Conservation (phyloP, 2,329 filamentous ascomycete genomes). For the Fusarium nygamai region DNA sequence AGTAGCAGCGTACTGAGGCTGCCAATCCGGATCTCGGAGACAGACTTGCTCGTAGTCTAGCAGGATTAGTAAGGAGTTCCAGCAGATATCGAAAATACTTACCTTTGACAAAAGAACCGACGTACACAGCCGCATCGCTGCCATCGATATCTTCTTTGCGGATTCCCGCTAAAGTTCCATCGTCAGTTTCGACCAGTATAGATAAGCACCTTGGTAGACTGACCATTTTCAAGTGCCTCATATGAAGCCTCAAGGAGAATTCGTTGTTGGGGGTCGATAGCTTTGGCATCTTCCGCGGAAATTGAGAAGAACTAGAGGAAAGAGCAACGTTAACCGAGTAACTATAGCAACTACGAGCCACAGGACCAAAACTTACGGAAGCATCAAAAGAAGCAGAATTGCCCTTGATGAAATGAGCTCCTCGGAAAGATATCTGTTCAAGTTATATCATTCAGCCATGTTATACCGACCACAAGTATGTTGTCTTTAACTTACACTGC, state of each 20-base stretch:
- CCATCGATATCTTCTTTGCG: constrained; percentile 55
- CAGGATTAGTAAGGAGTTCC: not conserved
- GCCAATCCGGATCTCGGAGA: constrained; percentile 60
- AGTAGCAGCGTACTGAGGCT: constrained; percentile 62
- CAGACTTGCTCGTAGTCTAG: constrained; percentile 62
- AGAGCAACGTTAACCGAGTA: not conserved
- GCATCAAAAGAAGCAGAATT: constrained; percentile 61
- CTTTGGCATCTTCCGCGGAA: constrained; percentile 59
- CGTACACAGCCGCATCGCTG: constrained; percentile 58
- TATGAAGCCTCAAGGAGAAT: constrained; percentile 61
- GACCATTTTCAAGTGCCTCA: constrained; percentile 62
- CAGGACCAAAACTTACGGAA: constrained; percentile 50
- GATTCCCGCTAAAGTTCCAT: constrained; percentile 52
- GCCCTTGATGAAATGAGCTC: constrained; percentile 61
- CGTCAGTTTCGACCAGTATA: not conserved
- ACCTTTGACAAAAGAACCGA: constrained; percentile 63
- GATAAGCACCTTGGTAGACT: not conserved
- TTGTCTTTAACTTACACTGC: constrained; percentile 52
- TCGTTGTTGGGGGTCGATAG: constrained; percentile 65
- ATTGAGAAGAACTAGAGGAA: constrained; percentile 61
- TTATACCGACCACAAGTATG: not conserved
- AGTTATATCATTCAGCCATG: constrained; percentile 19
- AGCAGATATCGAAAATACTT: not conserved
- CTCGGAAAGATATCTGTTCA: constrained; percentile 56
- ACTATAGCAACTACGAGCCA: not conserved